Base-by-base conservation (phyloP, 768 basidiomycete species). In the Lyophyllum atratum region DNA sequence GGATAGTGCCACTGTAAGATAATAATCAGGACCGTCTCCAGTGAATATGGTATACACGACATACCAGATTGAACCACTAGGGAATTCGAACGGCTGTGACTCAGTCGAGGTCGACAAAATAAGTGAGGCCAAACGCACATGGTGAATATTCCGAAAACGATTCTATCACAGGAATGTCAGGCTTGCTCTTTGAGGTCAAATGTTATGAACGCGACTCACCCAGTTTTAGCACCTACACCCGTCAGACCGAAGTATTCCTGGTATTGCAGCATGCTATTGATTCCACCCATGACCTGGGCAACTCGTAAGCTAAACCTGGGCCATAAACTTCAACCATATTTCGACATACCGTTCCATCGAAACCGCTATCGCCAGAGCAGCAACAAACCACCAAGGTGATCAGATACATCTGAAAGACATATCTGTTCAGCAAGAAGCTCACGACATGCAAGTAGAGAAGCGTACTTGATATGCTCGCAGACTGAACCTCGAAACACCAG, bases 81-180 rank as follows among this genome's bases (percentile, higher is more conserved):
- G 49, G 22, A 28, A 24, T 53, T 49, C 5, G 8, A 33, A 40
- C 14, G 39, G 40, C 24, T 7, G 24, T 39, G 11, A 43, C 31
- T 39, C 39, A 33, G 15, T 53, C 11, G 55, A n/a, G 12, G 17
- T 48, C 50, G 19, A 45, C 43, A 21, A 58, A 25, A 49, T 40
- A 59, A 44, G 25, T 25, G n/a, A 53, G n/a, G 64, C 48, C 19
- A 25, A 19, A 52, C 73, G 31, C 59, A 76, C 76, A 82, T 70
- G 4, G 80, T 80, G 64, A 75, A 82, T 52, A 84, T 82, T 15
- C 82, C 82, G 59, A 82, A 84, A 25, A 83, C 78, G 42, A 83
- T 80, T 29, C 79, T 76, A 43, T 52, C 46, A 21, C 4, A 33
- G 55, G 15, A 29, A 40, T 31, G 24, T 44, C 15, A 55, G 44